Evolutionary conservation across 1,284 basidiomycete species (phyloP).

Genomic region (Austroboletus rostrupii): DNA sequence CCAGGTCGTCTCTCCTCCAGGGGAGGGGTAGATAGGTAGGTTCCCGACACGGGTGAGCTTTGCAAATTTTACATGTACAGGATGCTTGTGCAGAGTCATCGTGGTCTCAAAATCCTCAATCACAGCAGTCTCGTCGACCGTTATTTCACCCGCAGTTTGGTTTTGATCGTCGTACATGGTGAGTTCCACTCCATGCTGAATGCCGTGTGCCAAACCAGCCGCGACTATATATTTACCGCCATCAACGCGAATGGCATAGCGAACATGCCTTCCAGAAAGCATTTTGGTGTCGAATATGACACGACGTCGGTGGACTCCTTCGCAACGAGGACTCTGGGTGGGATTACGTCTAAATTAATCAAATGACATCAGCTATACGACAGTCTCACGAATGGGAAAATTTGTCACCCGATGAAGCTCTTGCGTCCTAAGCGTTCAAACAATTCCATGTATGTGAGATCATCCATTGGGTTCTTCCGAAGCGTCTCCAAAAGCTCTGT

Average conservation of each 20-base stretch:
- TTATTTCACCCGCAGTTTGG: background rate
- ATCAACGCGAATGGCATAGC: background rate
- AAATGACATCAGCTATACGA: background rate
- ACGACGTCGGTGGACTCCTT: conserved; percentile 15
- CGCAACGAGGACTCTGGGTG: conserved; percentile 17
- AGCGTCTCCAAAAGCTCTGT: conserved; percentile 14
- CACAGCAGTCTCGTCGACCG: conserved; percentile 4
- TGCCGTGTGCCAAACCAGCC: conserved; percentile 18
- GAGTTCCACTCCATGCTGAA: conserved; percentile 10
- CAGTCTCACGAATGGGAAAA: background rate
- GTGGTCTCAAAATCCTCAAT: conserved; percentile 18
- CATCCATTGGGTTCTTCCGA: background rate
- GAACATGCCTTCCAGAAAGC: conserved; percentile 1
- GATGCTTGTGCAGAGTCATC: background rate
- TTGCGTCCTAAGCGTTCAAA: conserved; percentile 1
- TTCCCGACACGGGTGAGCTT: conserved; percentile 13
- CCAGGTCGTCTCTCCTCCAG: background rate
- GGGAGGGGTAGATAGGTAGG: conserved; percentile 7
- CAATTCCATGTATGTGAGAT: conserved; percentile 16
- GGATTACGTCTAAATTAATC: background rate
- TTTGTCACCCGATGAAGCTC: conserved; percentile 9
- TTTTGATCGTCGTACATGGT: conserved; percentile 11
- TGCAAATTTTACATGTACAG: conserved; percentile 2
- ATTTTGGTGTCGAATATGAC: conserved; percentile 15
- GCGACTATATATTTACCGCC: conserved; percentile 6